Percentiles rank a stretch among this genome's conserved stretches.
Evolutionary conservation across 768 basidiomycete genomes (phyloP).

Genomic region (Galerina sulciceps): DNA sequence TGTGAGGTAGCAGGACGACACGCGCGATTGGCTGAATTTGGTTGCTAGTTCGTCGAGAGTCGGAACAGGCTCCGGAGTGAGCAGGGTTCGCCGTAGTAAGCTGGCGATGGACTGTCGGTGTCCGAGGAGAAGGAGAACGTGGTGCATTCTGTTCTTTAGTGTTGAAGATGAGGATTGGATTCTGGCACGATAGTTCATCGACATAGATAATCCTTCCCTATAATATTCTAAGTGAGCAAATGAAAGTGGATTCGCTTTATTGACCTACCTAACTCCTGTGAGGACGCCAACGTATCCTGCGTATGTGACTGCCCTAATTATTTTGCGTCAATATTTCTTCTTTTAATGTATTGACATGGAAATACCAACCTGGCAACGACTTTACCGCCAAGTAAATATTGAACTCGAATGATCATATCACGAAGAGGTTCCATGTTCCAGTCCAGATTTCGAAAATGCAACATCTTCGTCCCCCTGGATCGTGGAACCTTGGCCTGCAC

Average conservation of each 20-base stretch:
- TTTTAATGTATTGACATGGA: not conserved
- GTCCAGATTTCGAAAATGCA: constrained; percentile 42
- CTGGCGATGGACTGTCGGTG: constrained; percentile 35
- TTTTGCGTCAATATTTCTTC: not conserved
- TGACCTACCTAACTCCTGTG: constrained; percentile 38
- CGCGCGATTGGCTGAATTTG: constrained; percentile 19
- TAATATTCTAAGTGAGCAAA: not conserved
- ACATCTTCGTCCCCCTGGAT: constrained; percentile 22
- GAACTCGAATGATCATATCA: constrained; percentile 34
- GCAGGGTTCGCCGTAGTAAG: constrained; percentile 34
- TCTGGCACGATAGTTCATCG: constrained; percentile 38
- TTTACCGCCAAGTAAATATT: constrained; percentile 34
- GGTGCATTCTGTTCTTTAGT: constrained; percentile 31
- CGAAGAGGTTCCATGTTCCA: constrained; percentile 43
- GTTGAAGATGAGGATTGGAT: constrained; percentile 28
- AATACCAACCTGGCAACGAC: constrained; percentile 35
- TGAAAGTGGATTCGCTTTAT: not conserved
- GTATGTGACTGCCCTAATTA: constrained; percentile 37
- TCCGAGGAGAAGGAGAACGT: constrained; percentile 34
- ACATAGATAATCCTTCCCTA: constrained; percentile 39
- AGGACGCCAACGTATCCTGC: constrained; percentile 42
- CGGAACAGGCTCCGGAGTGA: constrained; percentile 29
- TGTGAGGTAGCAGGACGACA: constrained; percentile 39
- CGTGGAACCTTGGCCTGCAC: constrained; percentile 26
- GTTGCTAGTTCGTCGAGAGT: constrained; percentile 25